phyloP scores from a whole-genome alignment of 768 basidiomycete species.

The Piloderma croceum region DNA sequence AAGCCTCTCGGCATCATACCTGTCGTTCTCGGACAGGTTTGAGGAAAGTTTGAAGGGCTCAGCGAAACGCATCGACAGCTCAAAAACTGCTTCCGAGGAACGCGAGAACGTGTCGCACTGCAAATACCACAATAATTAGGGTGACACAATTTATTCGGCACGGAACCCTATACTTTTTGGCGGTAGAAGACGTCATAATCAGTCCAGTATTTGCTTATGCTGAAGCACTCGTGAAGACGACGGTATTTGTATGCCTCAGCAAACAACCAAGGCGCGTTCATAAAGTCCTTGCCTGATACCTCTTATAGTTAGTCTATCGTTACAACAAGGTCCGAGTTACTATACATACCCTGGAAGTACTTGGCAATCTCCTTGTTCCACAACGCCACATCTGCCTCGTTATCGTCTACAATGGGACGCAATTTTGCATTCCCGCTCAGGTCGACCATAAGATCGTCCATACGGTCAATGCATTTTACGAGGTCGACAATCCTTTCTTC shows the following conservation, averaged over 20 bases:
- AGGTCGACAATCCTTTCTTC: constrained; percentile 86
- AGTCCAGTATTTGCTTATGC: constrained; percentile 82
- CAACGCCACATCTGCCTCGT: constrained; percentile 84
- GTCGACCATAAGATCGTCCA: constrained; percentile 86
- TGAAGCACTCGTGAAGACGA: constrained; percentile 90
- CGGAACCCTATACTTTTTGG: constrained; percentile 57
- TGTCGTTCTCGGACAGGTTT: constrained; percentile 35
- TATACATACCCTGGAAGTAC: constrained; percentile 73
- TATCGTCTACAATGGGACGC: constrained; percentile 84
- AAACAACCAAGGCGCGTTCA: constrained; percentile 96
- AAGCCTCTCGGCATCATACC: constrained; percentile 64
- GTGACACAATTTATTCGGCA: not conserved
- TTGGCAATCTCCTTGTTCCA: constrained; percentile 98
- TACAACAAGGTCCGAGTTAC: not conserved
- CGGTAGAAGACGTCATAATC: constrained; percentile 94
- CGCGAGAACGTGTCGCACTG: constrained; percentile 95
- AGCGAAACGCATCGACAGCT: constrained; percentile 86
- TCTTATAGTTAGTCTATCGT: not conserved
- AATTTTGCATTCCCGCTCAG: constrained; percentile 79
- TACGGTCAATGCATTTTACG: constrained; percentile 77
- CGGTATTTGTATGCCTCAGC: constrained; percentile 94
- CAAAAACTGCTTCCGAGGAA: constrained; percentile 87
- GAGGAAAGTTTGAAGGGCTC: constrained; percentile 64
- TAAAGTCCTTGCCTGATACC: constrained; percentile 71
- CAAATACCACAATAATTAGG: constrained; percentile 7